phyloP scores from a whole-genome alignment of 139 green algal genomes.

The Raphidocelis subcapitata region DNA sequence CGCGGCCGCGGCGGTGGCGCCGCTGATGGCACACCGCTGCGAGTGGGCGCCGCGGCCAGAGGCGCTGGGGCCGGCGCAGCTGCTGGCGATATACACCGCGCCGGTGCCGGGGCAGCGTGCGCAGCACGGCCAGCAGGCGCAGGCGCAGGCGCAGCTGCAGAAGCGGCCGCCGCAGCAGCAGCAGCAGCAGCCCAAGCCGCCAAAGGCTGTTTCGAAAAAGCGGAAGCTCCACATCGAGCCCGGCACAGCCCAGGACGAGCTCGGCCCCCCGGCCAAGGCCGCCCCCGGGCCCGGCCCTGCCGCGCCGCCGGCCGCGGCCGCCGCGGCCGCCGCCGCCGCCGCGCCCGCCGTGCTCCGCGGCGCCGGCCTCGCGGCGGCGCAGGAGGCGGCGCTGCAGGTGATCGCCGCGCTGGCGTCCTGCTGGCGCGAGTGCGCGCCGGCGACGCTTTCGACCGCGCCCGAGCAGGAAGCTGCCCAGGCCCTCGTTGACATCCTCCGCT shows the following conservation, averaged over 20 bases:
- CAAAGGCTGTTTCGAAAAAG: no score
- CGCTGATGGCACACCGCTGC: background rate
- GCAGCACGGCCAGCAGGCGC: constrained; percentile 27
- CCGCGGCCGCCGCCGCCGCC: no score
- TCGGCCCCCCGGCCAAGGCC: background rate
- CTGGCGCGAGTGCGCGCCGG: constrained; percentile 54
- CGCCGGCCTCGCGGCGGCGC: background rate
- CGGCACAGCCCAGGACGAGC: no score
- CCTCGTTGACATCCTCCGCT: constrained; percentile 24
- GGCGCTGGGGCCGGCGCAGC: background rate
- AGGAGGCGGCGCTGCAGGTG: constrained; percentile 17
- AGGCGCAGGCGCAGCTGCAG: background rate
- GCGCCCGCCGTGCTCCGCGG: background rate
- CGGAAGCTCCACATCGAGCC: no score
- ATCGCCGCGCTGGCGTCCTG: constrained; percentile 44
- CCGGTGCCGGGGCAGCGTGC: constrained; percentile 17
- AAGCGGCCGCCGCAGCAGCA: background rate
- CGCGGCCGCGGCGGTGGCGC: background rate
- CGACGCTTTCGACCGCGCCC: constrained; percentile 34
- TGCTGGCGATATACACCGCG: background rate
- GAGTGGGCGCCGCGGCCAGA: background rate
- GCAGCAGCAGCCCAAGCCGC: no score
- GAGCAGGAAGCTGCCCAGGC: constrained; percentile 35
- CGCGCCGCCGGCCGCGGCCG: background rate
- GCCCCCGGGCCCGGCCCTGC: background rate